Evolutionary conservation across 192 early-diverging fungal species (phyloP), one percentile per base, ranked within the genome.

Genomic region (Pilaira anomala): DNA sequence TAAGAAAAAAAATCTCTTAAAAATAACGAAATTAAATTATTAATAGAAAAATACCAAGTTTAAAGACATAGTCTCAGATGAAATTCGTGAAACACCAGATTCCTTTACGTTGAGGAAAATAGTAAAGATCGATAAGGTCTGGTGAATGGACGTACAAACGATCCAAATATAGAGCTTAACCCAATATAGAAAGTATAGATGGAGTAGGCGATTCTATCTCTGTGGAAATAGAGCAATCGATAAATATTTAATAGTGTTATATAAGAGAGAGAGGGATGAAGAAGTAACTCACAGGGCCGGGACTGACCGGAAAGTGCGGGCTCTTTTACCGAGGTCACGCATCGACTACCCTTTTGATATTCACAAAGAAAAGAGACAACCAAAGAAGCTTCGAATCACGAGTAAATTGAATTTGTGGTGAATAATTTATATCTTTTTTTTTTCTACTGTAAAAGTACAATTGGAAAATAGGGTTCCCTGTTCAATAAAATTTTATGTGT

Each of bases 51-150:
- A 19, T 57, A 41, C 16, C 33, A 14, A 57, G 33, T 2, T 52
- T 22, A 29, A 24, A n/a, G 24, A 26, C 1, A 7, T 1, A 52
- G 7, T 52, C 33, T 48, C 18, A 12, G 41, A 24, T 52, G 62
- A 36, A 36, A 36, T 36, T 36, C 5, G 33, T 36, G 33, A 6
- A 36, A 36, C 33, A 36, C 6, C 11, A 36, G 33, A 36, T 36
- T 36, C 33, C 11, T 36, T 9, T 36, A 36, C 33, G 0, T 36
- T 36, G 6, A 9, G 1, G 1, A 45, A 44, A 44, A 44, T 7
- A 44, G 29, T n/a, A 54, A 53, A 36, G 29, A 54, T 54, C 52
- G 52, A 54, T 54, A 55, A 55, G 53, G 53, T 55, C 53, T 55
- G 28, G 53, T 55, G 53, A 36, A 55, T 16, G 53, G 53, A 55